Conservation (phyloP, 1,139 yeast genomes). For the Suhomyces maxii region DNA sequence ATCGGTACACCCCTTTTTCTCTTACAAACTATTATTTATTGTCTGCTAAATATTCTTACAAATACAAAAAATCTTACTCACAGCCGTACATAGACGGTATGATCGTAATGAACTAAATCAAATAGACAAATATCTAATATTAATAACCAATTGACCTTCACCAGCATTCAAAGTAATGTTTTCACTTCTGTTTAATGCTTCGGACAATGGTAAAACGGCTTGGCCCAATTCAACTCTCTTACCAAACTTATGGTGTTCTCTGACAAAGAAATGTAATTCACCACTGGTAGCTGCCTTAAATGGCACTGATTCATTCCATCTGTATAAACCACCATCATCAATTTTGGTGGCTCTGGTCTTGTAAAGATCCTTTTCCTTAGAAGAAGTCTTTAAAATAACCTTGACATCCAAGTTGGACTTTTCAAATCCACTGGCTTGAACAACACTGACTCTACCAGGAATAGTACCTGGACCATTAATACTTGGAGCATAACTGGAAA, state of each 20-base stretch:
- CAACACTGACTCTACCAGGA: constrained; percentile 56
- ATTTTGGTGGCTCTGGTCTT: constrained; percentile 64
- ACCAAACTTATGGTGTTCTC: constrained; percentile 74
- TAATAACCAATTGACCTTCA: constrained; percentile 32
- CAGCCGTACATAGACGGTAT: too few relatives aligned
- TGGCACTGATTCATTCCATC: constrained; percentile 65
- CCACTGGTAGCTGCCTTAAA: constrained; percentile 69
- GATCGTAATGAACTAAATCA: neutral
- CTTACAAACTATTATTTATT: neutral
- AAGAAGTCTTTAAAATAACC: constrained; percentile 50
- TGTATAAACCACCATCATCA: constrained; percentile 41
- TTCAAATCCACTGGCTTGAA: constrained; percentile 40
- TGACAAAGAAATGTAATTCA: constrained; percentile 56
- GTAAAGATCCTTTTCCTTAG: constrained; percentile 58
- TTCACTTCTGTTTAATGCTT: constrained; percentile 35
- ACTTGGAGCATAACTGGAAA: constrained; percentile 39
- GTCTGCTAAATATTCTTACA: neutral
- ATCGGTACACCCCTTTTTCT: too few relatives aligned
- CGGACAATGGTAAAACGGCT: constrained; percentile 44
- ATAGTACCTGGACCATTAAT: constrained; percentile 33
- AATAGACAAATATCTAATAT: constrained; percentile 26
- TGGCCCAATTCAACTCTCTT: constrained; percentile 66
- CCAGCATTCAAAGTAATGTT: constrained; percentile 29
- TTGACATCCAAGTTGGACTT: constrained; percentile 46
- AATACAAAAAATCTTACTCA: neutral